Base-by-base conservation (phyloP, 768 basidiomycete species). In the Aureoboletus auriporus region DNA sequence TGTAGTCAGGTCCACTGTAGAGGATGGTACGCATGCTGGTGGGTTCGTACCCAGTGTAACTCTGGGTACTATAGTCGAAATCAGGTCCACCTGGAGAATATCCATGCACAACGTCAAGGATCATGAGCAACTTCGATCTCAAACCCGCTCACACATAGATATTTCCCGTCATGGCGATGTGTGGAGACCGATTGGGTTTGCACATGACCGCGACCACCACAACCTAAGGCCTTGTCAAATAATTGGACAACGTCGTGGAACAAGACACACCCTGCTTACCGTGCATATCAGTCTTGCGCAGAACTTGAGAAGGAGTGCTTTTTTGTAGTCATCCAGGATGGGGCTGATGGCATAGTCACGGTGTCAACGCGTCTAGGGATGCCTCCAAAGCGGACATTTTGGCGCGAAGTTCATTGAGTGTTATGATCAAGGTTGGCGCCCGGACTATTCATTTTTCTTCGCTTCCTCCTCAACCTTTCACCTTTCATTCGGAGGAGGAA, bases 171-270 rank as follows among this genome's bases (percentile, higher is more conserved):
- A 99, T 96, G 8, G 96, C 96, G 47, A 99, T 98, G 71, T 99
- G 96, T 4, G 96, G 96, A 75, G 96, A 99, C 45, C 96, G 82
- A 75, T 99, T 96, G 2, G 96, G 96, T 63, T 98, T 99, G 75
- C 93, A 95, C 96, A 99, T 99, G n/a, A 99, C 95, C 8, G 96
- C 96, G 11, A 99, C 96, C 20, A 98, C 95, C 14, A 96, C 96
- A 50, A 98, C 94, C 93, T 95, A 51, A n/a, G 17, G 27, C 47
- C 17, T 34, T 10, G 16, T 47, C 10, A 50, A 16, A 16, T 37
- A 9, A 6, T 14, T 43, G 28, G n/a, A n/a, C n/a, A 8, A 12
- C 20, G n/a, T 17, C 14, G 8, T 7, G 8, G 36, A 36, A 33
- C 31, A n/a, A n/a, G 27, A 30, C 85, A 60, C 59, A 93, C 94